Conservation (phyloP, 768 basidiomycete genomes). For the Suillus fuscotomentosus region DNA sequence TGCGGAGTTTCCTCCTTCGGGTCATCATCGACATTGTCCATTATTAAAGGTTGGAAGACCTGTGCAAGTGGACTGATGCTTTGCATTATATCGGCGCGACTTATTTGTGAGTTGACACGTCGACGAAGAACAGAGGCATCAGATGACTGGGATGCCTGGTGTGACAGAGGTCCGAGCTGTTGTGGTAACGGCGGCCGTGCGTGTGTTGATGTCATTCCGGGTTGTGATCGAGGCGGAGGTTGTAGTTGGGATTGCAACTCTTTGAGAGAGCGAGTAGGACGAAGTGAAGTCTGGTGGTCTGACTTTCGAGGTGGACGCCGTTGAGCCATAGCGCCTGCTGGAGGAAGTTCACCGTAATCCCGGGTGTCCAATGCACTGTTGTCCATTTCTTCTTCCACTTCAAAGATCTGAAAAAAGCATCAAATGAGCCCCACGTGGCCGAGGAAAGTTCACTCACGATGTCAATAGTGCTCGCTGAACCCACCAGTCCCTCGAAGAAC, state of each 20-base stretch:
- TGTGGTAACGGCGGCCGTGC: background rate
- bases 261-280: conserved; percentile 14
- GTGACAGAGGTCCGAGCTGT: conserved; percentile 9
- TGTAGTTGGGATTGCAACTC: conserved; percentile 12
- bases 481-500: conserved; percentile 77
- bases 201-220: background rate
- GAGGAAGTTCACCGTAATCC: conserved; percentile 32
- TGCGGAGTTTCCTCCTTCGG: conserved; percentile 29
- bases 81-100: conserved; percentile 28
- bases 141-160: conserved; percentile 15
- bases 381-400: conserved; percentile 66
- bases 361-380: conserved; percentile 56
- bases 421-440: background rate
- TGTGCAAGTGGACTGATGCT: conserved; percentile 70
- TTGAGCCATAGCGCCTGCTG: conserved; percentile 22
- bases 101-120: conserved; percentile 19
- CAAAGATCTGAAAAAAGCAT: conserved; percentile 58
- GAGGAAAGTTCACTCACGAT: conserved; percentile 44
- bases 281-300: conserved; percentile 29
- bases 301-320: conserved; percentile 33
- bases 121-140: conserved; percentile 16
- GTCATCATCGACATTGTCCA: conserved; percentile 50
- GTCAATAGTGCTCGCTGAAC: conserved; percentile 71
- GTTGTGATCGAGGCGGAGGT: conserved; percentile 4
- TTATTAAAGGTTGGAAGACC: conserved; percentile 64